These are phyloP conservation scores for Plasmodium inui DNA, from an alignment of 169 alveolate species.

Conservation along the genomic window DNA sequence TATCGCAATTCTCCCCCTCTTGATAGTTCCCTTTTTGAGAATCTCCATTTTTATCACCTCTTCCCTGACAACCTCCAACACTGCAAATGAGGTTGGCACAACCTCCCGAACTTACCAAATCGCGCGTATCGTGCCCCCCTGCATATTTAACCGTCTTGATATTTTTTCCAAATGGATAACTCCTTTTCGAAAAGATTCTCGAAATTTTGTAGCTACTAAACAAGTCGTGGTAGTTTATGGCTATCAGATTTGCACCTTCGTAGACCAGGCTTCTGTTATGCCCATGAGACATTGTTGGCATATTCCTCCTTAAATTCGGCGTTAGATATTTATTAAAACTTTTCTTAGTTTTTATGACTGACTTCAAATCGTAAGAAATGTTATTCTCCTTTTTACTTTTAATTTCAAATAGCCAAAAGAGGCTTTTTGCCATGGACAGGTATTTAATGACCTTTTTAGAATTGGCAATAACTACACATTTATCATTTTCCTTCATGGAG, in stretches of 20 bases:
- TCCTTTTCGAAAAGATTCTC: conserved; percentile 15
- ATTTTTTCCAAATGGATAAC: neutral
- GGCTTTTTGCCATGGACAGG: conserved; percentile 66
- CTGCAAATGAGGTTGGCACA: neutral
- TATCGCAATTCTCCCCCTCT: neutral
- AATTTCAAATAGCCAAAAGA: conserved; percentile 73
- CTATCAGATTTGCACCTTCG: conserved; percentile 16
- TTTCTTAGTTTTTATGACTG: conserved; percentile 63
- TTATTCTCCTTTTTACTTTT: conserved; percentile 40
- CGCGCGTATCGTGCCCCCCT: neutral
- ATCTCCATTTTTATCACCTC: neutral
- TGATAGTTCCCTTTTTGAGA: neutral
- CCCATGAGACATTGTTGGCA: conserved; percentile 3
- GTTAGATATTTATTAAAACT: conserved; percentile 31
- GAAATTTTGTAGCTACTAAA: conserved; percentile 31
- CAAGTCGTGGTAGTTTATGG: conserved; percentile 44
- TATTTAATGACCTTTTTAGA: conserved; percentile 65
- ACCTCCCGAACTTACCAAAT: neutral
- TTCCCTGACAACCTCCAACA: neutral
- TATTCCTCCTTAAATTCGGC: conserved; percentile 1
- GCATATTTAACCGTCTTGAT: neutral
- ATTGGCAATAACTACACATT: conserved; percentile 68
- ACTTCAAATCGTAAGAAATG: conserved; percentile 58
- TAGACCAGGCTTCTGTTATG: neutral
- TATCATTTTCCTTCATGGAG: conserved; percentile 31